Percentiles rank a stretch among this genome's conserved stretches.
Evolutionary conservation across 352 stramenopile genomes (phyloP).

Genomic region (Globisporangium cederbergense): DNA sequence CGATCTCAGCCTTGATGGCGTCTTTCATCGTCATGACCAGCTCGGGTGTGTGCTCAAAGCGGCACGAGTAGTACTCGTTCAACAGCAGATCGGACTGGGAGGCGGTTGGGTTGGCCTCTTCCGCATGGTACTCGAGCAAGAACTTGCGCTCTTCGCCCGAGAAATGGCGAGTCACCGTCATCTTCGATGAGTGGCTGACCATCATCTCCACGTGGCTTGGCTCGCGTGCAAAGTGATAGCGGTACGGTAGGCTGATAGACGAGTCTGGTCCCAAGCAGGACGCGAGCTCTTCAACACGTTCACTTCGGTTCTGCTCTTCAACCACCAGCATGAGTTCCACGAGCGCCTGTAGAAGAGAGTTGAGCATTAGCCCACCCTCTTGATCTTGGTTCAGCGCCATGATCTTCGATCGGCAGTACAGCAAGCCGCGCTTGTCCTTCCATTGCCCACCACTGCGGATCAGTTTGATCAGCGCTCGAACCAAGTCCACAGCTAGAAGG

Average conservation of each 20-base stretch:
- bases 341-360: conserved; percentile 71
- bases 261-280: conserved; percentile 52
- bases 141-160: conserved; percentile 79
- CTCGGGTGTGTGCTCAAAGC: conserved; percentile 76
- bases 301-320: conserved; percentile 61
- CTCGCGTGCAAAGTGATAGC: conserved; percentile 67
- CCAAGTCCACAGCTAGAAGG: conserved; percentile 52
- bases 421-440: conserved; percentile 64
- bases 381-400: conserved; percentile 81
- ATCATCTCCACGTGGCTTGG: conserved; percentile 62
- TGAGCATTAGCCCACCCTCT: conserved; percentile 72
- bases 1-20: conserved; percentile 65
- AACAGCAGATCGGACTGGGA: conserved; percentile 13
- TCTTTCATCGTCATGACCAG: conserved; percentile 70
- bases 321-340: conserved; percentile 83
- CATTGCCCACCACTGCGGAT: conserved; percentile 61
- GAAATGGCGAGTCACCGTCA: conserved; percentile 67
- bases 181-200: conserved; percentile 79
- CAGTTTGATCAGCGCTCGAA: conserved; percentile 63
- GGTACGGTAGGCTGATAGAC: conserved; percentile 67
- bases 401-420: conserved; percentile 86
- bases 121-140: conserved; percentile 54
- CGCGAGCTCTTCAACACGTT: conserved; percentile 47
- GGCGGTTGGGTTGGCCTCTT: conserved; percentile 31
- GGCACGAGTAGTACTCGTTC: conserved; percentile 57